Conservation (phyloP, 768 basidiomycete species). For the Agrocybe chaxingu region DNA sequence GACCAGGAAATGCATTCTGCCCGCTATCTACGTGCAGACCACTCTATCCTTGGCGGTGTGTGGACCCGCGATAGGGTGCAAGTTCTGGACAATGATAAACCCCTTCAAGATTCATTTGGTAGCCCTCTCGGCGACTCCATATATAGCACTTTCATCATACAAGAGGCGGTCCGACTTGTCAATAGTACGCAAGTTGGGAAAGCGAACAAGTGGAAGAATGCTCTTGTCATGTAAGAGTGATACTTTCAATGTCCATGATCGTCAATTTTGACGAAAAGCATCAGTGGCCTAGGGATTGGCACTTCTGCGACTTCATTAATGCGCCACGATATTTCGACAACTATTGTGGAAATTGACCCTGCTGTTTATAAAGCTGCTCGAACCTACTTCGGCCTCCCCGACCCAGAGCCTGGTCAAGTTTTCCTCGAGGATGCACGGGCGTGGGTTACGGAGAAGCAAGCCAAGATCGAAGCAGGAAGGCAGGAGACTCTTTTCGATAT, state of each 20-base stretch:
- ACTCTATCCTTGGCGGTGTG: constrained; percentile 68
- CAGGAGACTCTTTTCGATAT: constrained; percentile 52
- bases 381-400: constrained; percentile 74
- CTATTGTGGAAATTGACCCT: constrained; percentile 92
- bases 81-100: constrained; percentile 37
- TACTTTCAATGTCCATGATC: constrained; percentile 3
- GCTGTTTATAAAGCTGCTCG: constrained; percentile 83
- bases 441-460: constrained; percentile 54
- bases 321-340: constrained; percentile 65
- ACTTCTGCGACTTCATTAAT: constrained; percentile 75
- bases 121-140: constrained; percentile 70
- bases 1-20: constrained; percentile 43
- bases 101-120: constrained; percentile 49
- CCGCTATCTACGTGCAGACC: constrained; percentile 61
- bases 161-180: constrained; percentile 79
- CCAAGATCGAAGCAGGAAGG: constrained; percentile 22
- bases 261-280: constrained; percentile 11
- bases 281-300: constrained; percentile 86
- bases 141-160: constrained; percentile 80
- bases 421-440: constrained; percentile 75
- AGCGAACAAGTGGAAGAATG: constrained; percentile 42
- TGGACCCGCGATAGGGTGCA: constrained; percentile 64
- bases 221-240: constrained; percentile 64
- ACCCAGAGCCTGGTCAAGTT: constrained; percentile 55
- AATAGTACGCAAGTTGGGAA: constrained; percentile 43